A percentile compares a stretch with the other conserved stretches of the same genome.
Evolutionary conservation across 345 rosid genomes (phyloP).

Genomic region (Brassica cretica): DNA sequence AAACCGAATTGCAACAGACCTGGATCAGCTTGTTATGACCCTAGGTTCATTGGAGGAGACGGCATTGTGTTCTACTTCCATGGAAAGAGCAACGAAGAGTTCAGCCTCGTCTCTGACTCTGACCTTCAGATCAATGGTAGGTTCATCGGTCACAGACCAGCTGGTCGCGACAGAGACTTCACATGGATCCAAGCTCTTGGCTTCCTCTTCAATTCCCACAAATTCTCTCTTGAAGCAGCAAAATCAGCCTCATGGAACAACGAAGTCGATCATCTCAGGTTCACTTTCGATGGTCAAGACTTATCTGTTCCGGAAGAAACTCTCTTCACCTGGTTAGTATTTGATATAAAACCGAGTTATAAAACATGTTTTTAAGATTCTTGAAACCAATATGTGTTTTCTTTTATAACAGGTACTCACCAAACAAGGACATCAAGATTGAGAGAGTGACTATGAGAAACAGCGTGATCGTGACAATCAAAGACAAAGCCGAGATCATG

Average conservation of each 20-base stretch:
- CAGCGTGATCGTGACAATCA: constrained; percentile 48
- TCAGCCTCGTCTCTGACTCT: constrained; percentile 54
- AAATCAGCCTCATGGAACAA: constrained; percentile 53
- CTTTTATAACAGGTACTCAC: constrained; percentile 32
- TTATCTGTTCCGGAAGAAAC: constrained; percentile 49
- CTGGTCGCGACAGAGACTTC: constrained; percentile 50
- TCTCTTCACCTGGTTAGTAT: constrained; percentile 55
- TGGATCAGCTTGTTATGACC: constrained; percentile 62
- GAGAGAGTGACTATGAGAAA: constrained; percentile 59
- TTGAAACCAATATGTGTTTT: background rate
- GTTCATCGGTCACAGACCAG: constrained; percentile 58
- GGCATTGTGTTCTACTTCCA: constrained; percentile 65
- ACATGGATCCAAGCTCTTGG: constrained; percentile 64
- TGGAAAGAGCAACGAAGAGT: constrained; percentile 53
- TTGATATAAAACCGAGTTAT: background rate
- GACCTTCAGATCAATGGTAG: constrained; percentile 55
- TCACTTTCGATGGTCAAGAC: constrained; percentile 55
- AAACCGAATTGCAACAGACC: constrained; percentile 51
- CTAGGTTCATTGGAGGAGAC: constrained; percentile 62
- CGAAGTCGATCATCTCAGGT: constrained; percentile 55
- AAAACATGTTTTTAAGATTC: background rate
- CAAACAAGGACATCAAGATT: constrained; percentile 50
- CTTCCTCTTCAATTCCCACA: constrained; percentile 46
- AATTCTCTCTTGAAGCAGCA: constrained; percentile 64
- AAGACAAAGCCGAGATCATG: constrained; percentile 51